These are phyloP conservation scores for Trichosporon inkin DNA, from an alignment of 1,284 basidiomycete genomes.

Conservation along the genomic window DNA sequence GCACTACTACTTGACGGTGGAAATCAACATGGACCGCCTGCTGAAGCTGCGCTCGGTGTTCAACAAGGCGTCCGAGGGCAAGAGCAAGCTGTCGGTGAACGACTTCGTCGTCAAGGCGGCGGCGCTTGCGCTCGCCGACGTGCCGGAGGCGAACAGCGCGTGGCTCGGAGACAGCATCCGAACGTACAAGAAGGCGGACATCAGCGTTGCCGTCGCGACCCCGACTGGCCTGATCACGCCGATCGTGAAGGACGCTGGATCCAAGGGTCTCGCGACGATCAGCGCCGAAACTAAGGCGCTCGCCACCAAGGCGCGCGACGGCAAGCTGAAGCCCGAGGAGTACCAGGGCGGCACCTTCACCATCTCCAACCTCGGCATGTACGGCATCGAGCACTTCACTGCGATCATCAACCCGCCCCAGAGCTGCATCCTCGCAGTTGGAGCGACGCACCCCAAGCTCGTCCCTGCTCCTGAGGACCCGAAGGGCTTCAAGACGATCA, in stretches of 20 bases:
- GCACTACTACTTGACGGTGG: slow-evolving; percentile 96
- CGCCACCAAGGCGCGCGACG: slow-evolving; percentile 91
- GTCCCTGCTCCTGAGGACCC: slow-evolving; percentile 77
- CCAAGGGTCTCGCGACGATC: slow-evolving; percentile 87
- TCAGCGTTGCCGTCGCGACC: slow-evolving; percentile 94
- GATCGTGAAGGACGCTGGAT: slow-evolving; percentile 88
- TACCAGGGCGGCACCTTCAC: slow-evolving; percentile 99
- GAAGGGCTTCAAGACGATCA: slow-evolving; percentile 85
- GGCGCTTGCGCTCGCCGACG: slow-evolving; percentile 83
- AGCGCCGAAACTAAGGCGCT: slow-evolving; percentile 88
- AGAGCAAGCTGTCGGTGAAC: slow-evolving; percentile 90
- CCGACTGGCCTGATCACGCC: slow-evolving; percentile 96
- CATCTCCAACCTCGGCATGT: slow-evolving; percentile 99
- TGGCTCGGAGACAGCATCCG: slow-evolving; percentile 96
- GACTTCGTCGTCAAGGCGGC: slow-evolving; percentile 98
- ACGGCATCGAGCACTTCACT: slow-evolving; percentile 88
- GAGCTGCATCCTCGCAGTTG: slow-evolving; percentile 94
- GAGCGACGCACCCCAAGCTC: slow-evolving; percentile 80
- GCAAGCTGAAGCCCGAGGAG: slow-evolving; percentile 91
- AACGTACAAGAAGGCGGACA: slow-evolving; percentile 96
- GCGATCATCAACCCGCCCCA: slow-evolving; percentile 99
- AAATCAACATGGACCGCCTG: slow-evolving; percentile 91
- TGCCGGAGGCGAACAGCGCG: slow-evolving; percentile 95
- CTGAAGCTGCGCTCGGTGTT: slow-evolving; percentile 92
- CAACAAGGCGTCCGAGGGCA: slow-evolving; percentile 74